Percentiles rank a stretch among this genome's conserved stretches.
phyloP scores from a whole-genome alignment of 352 stramenopile species.

The Peronosclerospora sorghi region DNA sequence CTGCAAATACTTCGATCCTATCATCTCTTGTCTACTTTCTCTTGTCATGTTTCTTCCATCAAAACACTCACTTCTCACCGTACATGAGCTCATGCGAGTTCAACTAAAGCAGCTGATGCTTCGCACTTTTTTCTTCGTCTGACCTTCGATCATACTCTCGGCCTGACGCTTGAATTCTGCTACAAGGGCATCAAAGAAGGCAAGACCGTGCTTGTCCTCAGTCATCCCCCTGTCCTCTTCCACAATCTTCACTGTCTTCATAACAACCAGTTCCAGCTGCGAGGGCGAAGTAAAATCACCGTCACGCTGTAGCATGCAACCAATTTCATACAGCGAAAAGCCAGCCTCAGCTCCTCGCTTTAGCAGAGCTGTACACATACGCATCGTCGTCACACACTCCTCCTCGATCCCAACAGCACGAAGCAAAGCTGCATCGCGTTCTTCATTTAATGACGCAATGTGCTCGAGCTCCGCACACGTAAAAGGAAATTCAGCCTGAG shows the following conservation, averaged over 20 bases:
- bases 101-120: constrained; percentile 84
- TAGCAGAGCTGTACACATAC: constrained; percentile 64
- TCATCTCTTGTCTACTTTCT: constrained; percentile 28
- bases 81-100: constrained; percentile 10
- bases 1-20: background rate
- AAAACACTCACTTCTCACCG: constrained; percentile 32
- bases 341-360: constrained; percentile 61
- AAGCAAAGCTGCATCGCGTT: constrained; percentile 45
- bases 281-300: constrained; percentile 71
- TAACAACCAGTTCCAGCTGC: constrained; percentile 61
- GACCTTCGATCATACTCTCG: constrained; percentile 38
- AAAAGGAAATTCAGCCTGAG: constrained; percentile 83
- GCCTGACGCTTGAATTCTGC: constrained; percentile 27
- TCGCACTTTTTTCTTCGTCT: constrained; percentile 79
- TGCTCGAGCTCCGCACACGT: constrained; percentile 62
- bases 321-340: constrained; percentile 84
- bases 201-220: constrained; percentile 19
- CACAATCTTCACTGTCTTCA: constrained; percentile 26
- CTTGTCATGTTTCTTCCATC: constrained; percentile 40
- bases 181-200: constrained; percentile 50
- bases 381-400: constrained; percentile 74
- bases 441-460: constrained; percentile 54
- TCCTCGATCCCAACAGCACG: constrained; percentile 68
- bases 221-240: constrained; percentile 21
- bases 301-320: constrained; percentile 62